These are phyloP conservation scores for Corylus heterophylla DNA, from an alignment of 306 rosid genomes.

Conservation along the genomic window DNA sequence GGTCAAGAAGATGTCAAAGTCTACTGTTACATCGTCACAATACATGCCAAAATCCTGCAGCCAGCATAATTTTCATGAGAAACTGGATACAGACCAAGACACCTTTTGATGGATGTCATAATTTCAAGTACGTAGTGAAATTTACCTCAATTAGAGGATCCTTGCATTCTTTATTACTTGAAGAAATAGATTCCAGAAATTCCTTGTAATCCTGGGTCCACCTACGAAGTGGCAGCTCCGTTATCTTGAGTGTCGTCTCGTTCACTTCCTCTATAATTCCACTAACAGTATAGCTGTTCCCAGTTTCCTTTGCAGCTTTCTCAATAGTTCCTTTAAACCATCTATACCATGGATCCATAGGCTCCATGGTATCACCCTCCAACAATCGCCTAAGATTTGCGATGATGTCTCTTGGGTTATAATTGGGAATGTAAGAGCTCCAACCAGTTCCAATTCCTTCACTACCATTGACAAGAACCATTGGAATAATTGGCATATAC, in stretches of 20 bases:
- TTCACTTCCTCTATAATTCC: conserved; percentile 63
- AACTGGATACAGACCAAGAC: not conserved
- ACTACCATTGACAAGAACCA: conserved; percentile 93
- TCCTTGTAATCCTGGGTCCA: conserved; percentile 98
- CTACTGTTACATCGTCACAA: conserved; percentile 75
- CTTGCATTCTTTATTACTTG: conserved; percentile 66
- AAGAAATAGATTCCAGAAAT: conserved; percentile 71
- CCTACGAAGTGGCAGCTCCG: conserved; percentile 76
- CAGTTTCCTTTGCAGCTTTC: conserved; percentile 67
- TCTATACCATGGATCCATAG: conserved; percentile 99
- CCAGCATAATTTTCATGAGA: conserved; percentile 3
- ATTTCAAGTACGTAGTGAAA: not conserved
- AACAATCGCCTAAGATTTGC: conserved; percentile 74
- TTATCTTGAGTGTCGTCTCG: conserved; percentile 62
- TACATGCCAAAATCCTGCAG: conserved; percentile 80
- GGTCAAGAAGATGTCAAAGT: conserved; percentile 60
- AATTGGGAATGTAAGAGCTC: conserved; percentile 91
- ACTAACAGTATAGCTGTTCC: conserved; percentile 49
- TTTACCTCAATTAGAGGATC: conserved; percentile 80
- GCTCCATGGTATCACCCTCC: conserved; percentile 50
- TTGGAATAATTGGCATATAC: conserved; percentile 84
- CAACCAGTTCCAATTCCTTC: conserved; percentile 96
- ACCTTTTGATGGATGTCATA: not conserved
- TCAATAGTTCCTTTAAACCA: conserved; percentile 78
- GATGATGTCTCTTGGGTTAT: conserved; percentile 86